Evolutionary conservation across 176 grass and related monocot species (phyloP), one percentile per base, ranked within the genome.

Genomic region (Cymbopogon citratus): DNA sequence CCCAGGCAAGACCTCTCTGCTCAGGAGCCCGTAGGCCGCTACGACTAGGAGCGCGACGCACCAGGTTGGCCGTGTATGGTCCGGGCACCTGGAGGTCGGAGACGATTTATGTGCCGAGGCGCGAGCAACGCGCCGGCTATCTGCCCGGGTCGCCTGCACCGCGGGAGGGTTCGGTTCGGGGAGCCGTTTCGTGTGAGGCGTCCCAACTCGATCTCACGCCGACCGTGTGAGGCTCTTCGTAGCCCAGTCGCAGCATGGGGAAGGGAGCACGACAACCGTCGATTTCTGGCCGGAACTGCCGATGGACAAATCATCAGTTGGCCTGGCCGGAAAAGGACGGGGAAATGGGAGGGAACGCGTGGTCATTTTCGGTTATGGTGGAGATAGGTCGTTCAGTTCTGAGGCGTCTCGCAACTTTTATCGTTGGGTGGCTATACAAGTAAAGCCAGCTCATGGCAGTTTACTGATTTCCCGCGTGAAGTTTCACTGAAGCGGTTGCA

Each of bases 171-270:
- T 81, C 83, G 27, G 88, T 92, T 90, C 78, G 70, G 73, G 81
- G 83, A 85, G 69, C 82, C 49, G 21, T 81, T 93, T 97, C 74
- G 90, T 91, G 93, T 91, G 93, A 95, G 71, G 40, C 73, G 71
- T 13, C 43, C 43, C 43, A 45, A 45, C 43, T 45, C n/a, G n/a
- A n/a, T n/a, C 43, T 45, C 43, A 45, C 43, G 43, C 43, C 48
- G 48, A 51, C 48, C 48, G 48, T 51, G 54, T 59, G 93, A 81
- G 23, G 27, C 12, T 65, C 15, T 25, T 19, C 48, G 6, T n/a
- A 36, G 14, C 19, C 10, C 39, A 23, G 28, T 34, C 12, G 62
- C 41, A 5, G 46, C 14, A 18, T 29, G 5, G n/a, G n/a, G n/a
- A n/a, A n/a, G n/a, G 49, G 9, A n/a, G 72, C 18, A 8, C 19